Conservation (phyloP, 257 asterid genomes). For the Fraxinus anomala region DNA sequence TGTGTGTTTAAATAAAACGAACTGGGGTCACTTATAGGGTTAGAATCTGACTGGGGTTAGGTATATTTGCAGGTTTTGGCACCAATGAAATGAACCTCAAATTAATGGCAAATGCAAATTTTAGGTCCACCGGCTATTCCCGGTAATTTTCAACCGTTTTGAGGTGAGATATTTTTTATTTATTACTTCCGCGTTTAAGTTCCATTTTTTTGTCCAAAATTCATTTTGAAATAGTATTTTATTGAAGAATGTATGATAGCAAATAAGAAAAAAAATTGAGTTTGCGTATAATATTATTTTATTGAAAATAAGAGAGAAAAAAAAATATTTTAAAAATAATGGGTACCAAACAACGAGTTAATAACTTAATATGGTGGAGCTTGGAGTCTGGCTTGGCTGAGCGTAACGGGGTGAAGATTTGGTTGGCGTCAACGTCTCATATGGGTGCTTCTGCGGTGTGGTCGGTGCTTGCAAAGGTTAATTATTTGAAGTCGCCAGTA, state of each 20-base stretch:
- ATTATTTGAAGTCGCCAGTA: too few species aligned
- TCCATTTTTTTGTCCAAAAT: too few species aligned
- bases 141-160: constrained; percentile 26
- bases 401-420: constrained; percentile 29
- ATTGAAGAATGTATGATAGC: too few species aligned
- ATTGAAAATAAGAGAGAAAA: too few species aligned
- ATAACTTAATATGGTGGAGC: constrained; percentile 30
- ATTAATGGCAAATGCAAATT: constrained; percentile 49
- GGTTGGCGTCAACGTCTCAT: constrained; percentile 43
- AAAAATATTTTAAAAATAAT: too few species aligned
- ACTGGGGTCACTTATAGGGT: constrained; percentile 50
- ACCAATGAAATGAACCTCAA: constrained; percentile 54
- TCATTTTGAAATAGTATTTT: too few species aligned
- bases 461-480: background rate
- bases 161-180: background rate
- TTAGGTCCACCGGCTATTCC: constrained; percentile 35
- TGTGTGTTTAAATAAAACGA: constrained; percentile 68
- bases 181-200: background rate
- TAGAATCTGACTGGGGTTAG: constrained; percentile 70
- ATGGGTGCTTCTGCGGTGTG: background rate
- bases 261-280: too few species aligned
- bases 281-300: too few species aligned
- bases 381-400: constrained; percentile 26
- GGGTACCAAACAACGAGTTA: too few species aligned
- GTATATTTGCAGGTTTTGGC: constrained; percentile 15